Percentiles rank a stretch among this genome's conserved stretches.
phyloP scores from a whole-genome alignment of 495 filamentous ascomycete species.

The Pseudoneurospora amorphoporcata region DNA sequence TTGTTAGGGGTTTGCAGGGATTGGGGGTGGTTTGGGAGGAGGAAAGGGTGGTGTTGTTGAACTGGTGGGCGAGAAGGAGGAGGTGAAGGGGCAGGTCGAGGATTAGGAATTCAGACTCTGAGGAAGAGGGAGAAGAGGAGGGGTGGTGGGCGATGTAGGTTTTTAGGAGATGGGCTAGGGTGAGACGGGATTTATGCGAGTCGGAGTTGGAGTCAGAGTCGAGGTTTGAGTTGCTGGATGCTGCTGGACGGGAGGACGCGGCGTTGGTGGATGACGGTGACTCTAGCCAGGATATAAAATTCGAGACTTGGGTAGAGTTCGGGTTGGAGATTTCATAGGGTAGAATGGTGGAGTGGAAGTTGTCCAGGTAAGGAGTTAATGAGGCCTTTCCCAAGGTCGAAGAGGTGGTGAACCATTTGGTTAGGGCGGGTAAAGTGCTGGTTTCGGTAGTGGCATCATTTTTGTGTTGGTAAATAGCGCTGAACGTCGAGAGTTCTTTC shows the following conservation, averaged over 20 bases:
- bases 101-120: conserved; percentile 15
- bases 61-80: conserved; percentile 7
- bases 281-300: not conserved
- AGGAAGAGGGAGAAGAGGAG: not conserved
- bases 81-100: conserved; percentile 30
- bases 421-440: conserved; percentile 1
- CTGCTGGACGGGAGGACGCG: not conserved
- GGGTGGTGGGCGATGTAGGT: not conserved
- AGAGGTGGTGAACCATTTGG: conserved; percentile 3
- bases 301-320: not conserved
- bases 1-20: conserved; percentile 30
- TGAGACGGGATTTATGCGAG: not conserved
- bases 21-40: conserved; percentile 58
- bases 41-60: not conserved
- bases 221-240: not conserved
- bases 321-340: conserved; percentile 1
- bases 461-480: not conserved
- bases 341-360: not conserved
- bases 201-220: not conserved
- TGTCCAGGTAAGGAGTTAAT: not conserved
- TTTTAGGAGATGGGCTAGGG: not conserved
- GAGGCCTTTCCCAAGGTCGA: not conserved
- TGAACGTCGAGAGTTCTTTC: not conserved
- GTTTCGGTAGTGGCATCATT: not conserved
- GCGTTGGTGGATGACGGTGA: not conserved